Conservation (phyloP, 169 alveolate species). For the Miamiensis avidus region DNA sequence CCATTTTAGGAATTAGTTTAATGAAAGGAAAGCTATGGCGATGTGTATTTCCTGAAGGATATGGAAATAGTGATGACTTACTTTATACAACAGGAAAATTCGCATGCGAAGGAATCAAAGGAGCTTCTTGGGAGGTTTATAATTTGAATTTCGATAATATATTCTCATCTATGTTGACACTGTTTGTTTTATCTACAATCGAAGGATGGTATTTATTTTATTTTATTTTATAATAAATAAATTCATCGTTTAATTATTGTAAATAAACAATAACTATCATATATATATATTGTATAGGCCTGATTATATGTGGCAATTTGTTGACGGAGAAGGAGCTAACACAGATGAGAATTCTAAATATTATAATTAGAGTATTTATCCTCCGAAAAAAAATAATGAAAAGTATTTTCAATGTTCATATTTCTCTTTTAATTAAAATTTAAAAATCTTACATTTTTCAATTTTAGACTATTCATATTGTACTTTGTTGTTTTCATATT, state of each 20-base stretch:
- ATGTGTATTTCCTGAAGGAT: slow-evolving; percentile 3
- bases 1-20: slow-evolving; percentile 69
- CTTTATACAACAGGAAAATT: background rate
- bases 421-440: slow-evolving; percentile 69
- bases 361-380: background rate
- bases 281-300: too few species aligned
- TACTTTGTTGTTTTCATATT: slow-evolving; percentile 69
- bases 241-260: too few species aligned
- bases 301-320: slow-evolving; percentile 61
- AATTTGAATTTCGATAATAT: slow-evolving; percentile 78
- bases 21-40: slow-evolving; percentile 50
- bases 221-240: too few species aligned
- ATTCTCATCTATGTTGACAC: slow-evolving; percentile 69
- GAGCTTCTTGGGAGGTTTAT: slow-evolving; percentile 46
- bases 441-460: too few species aligned
- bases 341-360: slow-evolving; percentile 31
- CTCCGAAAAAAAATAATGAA: slow-evolving; percentile 20
- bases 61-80: background rate
- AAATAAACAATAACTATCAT: too few species aligned
- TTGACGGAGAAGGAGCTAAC: slow-evolving; percentile 59
- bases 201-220: too few species aligned
- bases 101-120: background rate
- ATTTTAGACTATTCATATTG: slow-evolving; percentile 56
- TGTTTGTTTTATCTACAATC: slow-evolving; percentile 80
- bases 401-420: slow-evolving; percentile 54